phyloP scores from a whole-genome alignment of 1,139 yeast species.

The Geotrichum carabidarum region DNA sequence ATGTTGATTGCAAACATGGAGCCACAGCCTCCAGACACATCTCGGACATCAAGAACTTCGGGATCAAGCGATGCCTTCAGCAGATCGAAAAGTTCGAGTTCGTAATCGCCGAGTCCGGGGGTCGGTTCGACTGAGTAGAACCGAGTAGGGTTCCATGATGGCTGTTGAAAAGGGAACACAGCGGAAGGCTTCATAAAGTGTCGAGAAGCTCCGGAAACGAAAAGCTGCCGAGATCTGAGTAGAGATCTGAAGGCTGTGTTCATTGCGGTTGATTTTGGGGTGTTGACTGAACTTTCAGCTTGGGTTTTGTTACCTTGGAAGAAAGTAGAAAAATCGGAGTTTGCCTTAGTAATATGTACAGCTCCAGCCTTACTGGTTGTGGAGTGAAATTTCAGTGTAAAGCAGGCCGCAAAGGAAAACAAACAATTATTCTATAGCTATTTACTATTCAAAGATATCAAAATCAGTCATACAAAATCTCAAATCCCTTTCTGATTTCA shows the following conservation, averaged over 20 bases:
- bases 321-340: not conserved
- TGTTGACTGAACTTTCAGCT: not conserved
- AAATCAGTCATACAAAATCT: constrained; percentile 13
- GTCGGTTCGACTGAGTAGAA: constrained; percentile 15
- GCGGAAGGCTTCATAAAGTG: not conserved
- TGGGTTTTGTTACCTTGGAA: not conserved
- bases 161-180: not conserved
- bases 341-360: too few relatives aligned
- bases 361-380: too few relatives aligned
- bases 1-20: constrained; percentile 91
- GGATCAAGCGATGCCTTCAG: constrained; percentile 57
- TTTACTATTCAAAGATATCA: not conserved
- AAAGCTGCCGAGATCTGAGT: not conserved
- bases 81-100: constrained; percentile 55
- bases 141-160: not conserved
- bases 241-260: not conserved
- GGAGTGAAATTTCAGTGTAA: not conserved
- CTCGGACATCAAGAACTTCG: constrained; percentile 57
- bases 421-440: not conserved
- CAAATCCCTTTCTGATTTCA: constrained; percentile 44
- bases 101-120: constrained; percentile 53
- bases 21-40: constrained; percentile 94
- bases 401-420: not conserved
- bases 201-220: too few relatives aligned
- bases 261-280: not conserved